A percentile compares a stretch with the other conserved stretches of the same genome.
phyloP scores from a whole-genome alignment of 2,329 filamentous ascomycete genomes.

The Colletotrichum zoysiae region DNA sequence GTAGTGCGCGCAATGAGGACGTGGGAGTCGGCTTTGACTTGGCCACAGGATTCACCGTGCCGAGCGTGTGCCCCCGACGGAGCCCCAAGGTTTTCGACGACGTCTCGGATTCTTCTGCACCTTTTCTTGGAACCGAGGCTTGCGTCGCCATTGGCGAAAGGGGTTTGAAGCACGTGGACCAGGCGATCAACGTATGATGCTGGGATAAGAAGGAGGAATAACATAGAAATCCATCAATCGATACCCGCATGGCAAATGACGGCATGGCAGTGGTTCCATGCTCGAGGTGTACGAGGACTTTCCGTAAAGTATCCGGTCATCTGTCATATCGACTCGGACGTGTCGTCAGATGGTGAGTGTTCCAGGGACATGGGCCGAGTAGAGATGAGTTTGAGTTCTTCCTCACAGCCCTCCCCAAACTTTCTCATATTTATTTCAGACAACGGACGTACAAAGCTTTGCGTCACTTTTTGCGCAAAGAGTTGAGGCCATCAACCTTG shows the following conservation, averaged over 20 bases:
- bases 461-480: conserved; percentile 12
- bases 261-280: not conserved
- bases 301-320: not conserved
- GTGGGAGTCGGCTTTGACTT: not conserved
- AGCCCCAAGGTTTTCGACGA: conserved; percentile 18
- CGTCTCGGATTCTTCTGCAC: conserved; percentile 26
- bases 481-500: not conserved
- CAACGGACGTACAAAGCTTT: conserved; percentile 11
- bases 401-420: not conserved
- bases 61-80: conserved; percentile 8
- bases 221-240: not conserved
- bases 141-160: conserved; percentile 1
- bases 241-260: conserved; percentile 10
- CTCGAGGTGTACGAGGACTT: conserved; percentile 3
- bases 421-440: conserved; percentile 7
- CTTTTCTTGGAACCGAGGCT: conserved; percentile 24
- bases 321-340: conserved; percentile 5
- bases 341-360: conserved; percentile 25
- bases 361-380: conserved; percentile 26
- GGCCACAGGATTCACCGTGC: conserved; percentile 15
- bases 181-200: not conserved
- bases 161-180: conserved; percentile 18
- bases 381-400: not conserved
- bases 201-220: not conserved
- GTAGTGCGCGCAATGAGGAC: not conserved